Percentiles rank a stretch among this genome's conserved stretches.
Evolutionary conservation across 2,329 filamentous ascomycete species (phyloP).

Genomic region (Sphaerulina vaccinii): DNA sequence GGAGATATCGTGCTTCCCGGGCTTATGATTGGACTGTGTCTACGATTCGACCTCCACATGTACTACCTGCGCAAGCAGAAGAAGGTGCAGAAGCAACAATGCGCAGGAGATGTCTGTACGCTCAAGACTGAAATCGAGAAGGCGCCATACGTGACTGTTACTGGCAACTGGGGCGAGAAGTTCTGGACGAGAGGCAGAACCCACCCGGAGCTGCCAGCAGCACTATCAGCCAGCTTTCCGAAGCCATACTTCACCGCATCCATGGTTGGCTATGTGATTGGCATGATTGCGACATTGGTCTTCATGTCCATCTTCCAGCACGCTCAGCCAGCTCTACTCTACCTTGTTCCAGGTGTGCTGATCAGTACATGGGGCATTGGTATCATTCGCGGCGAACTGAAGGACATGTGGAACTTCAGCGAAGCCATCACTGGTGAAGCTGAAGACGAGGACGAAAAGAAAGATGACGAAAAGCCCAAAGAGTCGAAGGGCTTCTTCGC

Average conservation of each 20-base stretch:
- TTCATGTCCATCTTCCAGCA: constrained; percentile 77
- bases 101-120: constrained; percentile 22
- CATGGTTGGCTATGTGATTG: constrained; percentile 71
- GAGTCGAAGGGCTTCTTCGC: constrained; percentile 16
- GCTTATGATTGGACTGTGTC: constrained; percentile 80
- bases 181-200: constrained; percentile 65
- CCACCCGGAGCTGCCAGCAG: constrained; percentile 21
- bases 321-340: constrained; percentile 86
- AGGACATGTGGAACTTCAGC: constrained; percentile 76
- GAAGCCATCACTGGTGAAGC: constrained; percentile 57
- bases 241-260: constrained; percentile 85
- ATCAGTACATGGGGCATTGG: constrained; percentile 74
- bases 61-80: constrained; percentile 71
- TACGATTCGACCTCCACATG: constrained; percentile 88
- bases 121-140: constrained; percentile 33
- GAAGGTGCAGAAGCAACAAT: constrained; percentile 27
- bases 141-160: constrained; percentile 49
- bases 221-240: constrained; percentile 56
- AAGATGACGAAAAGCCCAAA: constrained; percentile 15
- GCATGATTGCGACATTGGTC: constrained; percentile 72
- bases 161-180: constrained; percentile 76
- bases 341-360: constrained; percentile 85
- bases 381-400: constrained; percentile 66
- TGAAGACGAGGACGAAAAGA: constrained; percentile 24
- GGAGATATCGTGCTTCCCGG: constrained; percentile 94